Percentiles rank a stretch among this genome's conserved stretches.
phyloP scores from a whole-genome alignment of 2,329 filamentous ascomycete genomes.

The Hypoxylon sp. region DNA sequence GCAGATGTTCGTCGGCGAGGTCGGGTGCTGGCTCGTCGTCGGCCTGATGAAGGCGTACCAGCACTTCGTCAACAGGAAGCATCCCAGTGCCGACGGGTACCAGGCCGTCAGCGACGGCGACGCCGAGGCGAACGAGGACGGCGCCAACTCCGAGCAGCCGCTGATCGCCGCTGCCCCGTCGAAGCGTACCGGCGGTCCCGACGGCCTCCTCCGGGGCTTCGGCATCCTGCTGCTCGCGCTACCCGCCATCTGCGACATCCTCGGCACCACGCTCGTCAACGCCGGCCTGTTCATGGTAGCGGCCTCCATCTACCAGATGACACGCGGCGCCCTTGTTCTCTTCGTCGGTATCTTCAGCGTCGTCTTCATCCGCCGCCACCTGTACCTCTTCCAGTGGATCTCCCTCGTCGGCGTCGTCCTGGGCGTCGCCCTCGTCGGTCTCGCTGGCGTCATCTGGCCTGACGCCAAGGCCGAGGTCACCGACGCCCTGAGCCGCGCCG shows the following conservation, averaged over 20 bases:
- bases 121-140: conserved; percentile 56
- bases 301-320: conserved; percentile 99
- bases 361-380: conserved; percentile 79
- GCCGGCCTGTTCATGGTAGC: conserved; percentile 92
- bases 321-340: conserved; percentile 88
- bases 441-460: conserved; percentile 83
- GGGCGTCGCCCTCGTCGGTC: conserved; percentile 87
- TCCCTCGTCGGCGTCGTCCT: conserved; percentile 85
- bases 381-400: conserved; percentile 91
- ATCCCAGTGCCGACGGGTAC: conserved; percentile 65
- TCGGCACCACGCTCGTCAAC: conserved; percentile 97
- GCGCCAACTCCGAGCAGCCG: conserved; percentile 53
- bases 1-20: conserved; percentile 98
- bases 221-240: conserved; percentile 79
- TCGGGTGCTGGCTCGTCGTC: conserved; percentile 94
- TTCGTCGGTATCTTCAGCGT: conserved; percentile 98
- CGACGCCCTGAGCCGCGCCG: conserved; percentile 43
- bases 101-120: conserved; percentile 65
- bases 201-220: conserved; percentile 72
- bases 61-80: conserved; percentile 58
- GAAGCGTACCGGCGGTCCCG: conserved; percentile 51
- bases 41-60: conserved; percentile 72
- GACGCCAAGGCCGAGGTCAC: conserved; percentile 63
- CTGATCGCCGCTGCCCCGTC: conserved; percentile 47
- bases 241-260: conserved; percentile 92